phyloP scores from a whole-genome alignment of 805 yeast species.

The Wickerhamiella qilinensis region DNA sequence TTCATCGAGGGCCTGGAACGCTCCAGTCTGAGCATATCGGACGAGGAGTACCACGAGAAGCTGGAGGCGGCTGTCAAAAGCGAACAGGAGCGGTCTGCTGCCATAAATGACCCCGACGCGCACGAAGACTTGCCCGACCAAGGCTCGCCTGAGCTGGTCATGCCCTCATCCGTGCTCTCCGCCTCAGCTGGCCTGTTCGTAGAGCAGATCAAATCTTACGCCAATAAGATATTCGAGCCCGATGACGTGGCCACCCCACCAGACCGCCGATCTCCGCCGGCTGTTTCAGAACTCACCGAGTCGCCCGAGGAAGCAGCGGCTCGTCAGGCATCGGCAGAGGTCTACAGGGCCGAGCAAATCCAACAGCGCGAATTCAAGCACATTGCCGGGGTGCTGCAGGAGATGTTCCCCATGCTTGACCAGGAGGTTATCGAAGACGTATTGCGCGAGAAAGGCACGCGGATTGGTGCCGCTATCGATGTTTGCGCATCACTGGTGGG shows the following conservation, averaged over 20 bases:
- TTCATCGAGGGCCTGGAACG: slow-evolving; percentile 50
- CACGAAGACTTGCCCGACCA: not conserved
- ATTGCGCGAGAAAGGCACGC: slow-evolving; percentile 44
- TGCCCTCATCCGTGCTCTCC: slow-evolving; percentile 21
- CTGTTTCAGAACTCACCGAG: slow-evolving; percentile 1
- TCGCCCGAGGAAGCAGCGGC: slow-evolving; percentile 22
- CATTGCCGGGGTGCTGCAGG: slow-evolving; percentile 34
- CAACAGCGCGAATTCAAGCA: slow-evolving; percentile 30
- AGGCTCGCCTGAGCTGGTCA: not conserved
- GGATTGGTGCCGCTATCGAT: slow-evolving; percentile 62
- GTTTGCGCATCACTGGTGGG: slow-evolving; percentile 23
- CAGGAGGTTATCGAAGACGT: slow-evolving; percentile 54
- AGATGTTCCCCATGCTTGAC: slow-evolving; percentile 68
- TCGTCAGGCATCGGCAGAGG: slow-evolving; percentile 24
- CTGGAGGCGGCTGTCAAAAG: slow-evolving; percentile 24
- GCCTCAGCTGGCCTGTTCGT: slow-evolving; percentile 35
- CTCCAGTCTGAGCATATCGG: slow-evolving; percentile 42
- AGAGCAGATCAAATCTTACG: slow-evolving; percentile 29
- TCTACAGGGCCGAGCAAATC: slow-evolving; percentile 24
- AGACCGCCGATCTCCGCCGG: not conserved
- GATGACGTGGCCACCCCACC: slow-evolving; percentile 15
- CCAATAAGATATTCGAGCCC: slow-evolving; percentile 21
- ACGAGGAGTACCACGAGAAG: slow-evolving; percentile 39
- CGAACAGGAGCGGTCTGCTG: slow-evolving; percentile 23
- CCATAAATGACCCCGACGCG: slow-evolving; percentile 5